phyloP scores from a whole-genome alignment of 2,329 filamentous ascomycete genomes.

The Albifimbria verrucaria region DNA sequence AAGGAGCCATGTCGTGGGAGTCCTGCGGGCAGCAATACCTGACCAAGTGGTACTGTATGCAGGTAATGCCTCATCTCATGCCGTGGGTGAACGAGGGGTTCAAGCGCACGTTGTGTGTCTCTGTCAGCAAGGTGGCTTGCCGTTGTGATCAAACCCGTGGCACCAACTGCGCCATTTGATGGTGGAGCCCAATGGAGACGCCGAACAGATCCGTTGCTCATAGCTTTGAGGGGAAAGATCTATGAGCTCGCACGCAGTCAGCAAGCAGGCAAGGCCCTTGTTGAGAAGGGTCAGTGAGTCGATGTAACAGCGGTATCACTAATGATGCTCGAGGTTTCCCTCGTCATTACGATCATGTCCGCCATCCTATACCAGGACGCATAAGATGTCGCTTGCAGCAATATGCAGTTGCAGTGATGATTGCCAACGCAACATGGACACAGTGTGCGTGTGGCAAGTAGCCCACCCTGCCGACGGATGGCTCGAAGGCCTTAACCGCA shows the following conservation, averaged over 20 bases:
- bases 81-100: neutral
- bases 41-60: neutral
- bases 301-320: neutral
- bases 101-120: neutral
- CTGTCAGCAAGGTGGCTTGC: conserved; percentile 3
- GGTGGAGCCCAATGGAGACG: neutral
- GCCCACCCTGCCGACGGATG: neutral
- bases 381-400: neutral
- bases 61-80: conserved; percentile 1
- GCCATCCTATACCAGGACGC: neutral
- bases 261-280: neutral
- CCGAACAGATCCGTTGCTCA: neutral
- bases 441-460: neutral
- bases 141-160: neutral
- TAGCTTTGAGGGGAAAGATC: neutral
- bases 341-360: neutral
- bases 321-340: neutral
- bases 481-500: neutral
- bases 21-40: no score
- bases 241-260: neutral
- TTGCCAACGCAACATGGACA: neutral
- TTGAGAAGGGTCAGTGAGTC: no score
- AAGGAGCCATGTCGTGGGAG: neutral
- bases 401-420: neutral
- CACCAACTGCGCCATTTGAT: neutral